Base-by-base conservation (phyloP, 176 grass and related monocot genomes). In the Oryza glumipatula region DNA sequence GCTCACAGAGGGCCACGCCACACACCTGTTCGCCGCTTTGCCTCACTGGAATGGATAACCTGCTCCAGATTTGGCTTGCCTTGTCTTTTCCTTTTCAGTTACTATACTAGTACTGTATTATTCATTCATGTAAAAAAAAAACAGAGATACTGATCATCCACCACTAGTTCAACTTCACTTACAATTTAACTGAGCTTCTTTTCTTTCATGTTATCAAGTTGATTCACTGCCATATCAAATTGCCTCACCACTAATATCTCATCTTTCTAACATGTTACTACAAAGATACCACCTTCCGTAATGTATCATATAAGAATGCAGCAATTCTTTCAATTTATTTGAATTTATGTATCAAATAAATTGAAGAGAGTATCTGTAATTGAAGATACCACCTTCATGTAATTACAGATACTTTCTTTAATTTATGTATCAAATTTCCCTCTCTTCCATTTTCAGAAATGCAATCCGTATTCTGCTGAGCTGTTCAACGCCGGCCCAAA, bases 381-480 rank as follows among this genome's bases (percentile, higher is more conserved):
- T 32, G 30, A 32, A 32, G 30, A 32, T 32, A 3, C 30, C 30
- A 32, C 30, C 30, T 32, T 32, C 30, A 32, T 32, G 30, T 32
- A 19, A n/a, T 81, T 15, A 10, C 2, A 4, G 2, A 21, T 36
- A 26, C 35, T 63, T 17, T 65, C 39, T 1, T 1, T 6, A 35
- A 32, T 69, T 70, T 46, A 12, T 0, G 23, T 72, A 5, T 12
- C 22, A 61, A 66, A 1, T 19, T 21, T 9, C 8, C 24, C 47
- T 49, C 47, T n/a, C 11, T 21, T 88, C 47, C 7, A 3, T 38
- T 67, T 69, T 54, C 96, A 98, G 96, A 95, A 87, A 83, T 95
- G 96, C 63, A 87, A 93, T 51, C 93, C 93, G 38, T 94, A 91
- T 32, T 91, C 96, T 6, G 85, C 87, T 19, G 93, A 88, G 4